A percentile compares a stretch with the other conserved stretches of the same genome.
Conservation (phyloP, 1,284 basidiomycete species). For the Apiotrichum porosum region DNA sequence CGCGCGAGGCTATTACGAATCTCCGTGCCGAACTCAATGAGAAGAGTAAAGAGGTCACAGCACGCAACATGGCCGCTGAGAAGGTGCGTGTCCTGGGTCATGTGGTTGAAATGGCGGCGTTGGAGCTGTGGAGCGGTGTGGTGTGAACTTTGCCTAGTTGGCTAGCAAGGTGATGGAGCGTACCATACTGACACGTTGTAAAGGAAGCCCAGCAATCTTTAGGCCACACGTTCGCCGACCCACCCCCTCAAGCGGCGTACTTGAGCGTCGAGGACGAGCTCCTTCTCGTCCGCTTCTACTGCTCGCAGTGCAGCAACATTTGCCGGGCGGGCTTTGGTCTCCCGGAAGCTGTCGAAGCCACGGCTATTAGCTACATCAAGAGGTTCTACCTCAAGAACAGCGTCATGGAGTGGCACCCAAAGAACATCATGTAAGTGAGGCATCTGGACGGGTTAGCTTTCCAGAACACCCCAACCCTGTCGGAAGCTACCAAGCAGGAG, state of each 20-base stretch:
- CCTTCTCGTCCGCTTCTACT: constrained; percentile 82
- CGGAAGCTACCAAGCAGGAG: too few relatives aligned
- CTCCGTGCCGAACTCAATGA: constrained; percentile 65
- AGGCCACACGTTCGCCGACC: constrained; percentile 6
- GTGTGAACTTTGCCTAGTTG: too few relatives aligned
- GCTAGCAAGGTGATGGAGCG: too few relatives aligned
- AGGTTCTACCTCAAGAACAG: constrained; percentile 97
- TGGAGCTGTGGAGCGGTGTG: background rate
- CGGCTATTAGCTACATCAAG: constrained; percentile 86
- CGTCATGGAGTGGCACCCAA: constrained; percentile 99
- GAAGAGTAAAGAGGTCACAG: constrained; percentile 68
- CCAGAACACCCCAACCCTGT: too few relatives aligned
- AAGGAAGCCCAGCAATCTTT: constrained; percentile 11
- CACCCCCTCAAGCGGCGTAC: constrained; percentile 53
- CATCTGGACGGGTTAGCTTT: too few relatives aligned
- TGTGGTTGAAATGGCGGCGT: constrained; percentile 7
- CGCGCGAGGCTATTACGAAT: constrained; percentile 58
- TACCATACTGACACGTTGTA: constrained; percentile 1
- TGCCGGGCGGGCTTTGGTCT: constrained; percentile 75
- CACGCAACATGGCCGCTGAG: constrained; percentile 69
- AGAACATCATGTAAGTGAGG: constrained; percentile 83
- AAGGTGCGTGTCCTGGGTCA: too few relatives aligned
- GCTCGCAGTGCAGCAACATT: constrained; percentile 76
- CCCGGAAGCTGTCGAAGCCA: constrained; percentile 87
- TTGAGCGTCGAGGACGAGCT: constrained; percentile 77